Conservation (phyloP, 345 rosid genomes). For the Brassica rapa region DNA sequence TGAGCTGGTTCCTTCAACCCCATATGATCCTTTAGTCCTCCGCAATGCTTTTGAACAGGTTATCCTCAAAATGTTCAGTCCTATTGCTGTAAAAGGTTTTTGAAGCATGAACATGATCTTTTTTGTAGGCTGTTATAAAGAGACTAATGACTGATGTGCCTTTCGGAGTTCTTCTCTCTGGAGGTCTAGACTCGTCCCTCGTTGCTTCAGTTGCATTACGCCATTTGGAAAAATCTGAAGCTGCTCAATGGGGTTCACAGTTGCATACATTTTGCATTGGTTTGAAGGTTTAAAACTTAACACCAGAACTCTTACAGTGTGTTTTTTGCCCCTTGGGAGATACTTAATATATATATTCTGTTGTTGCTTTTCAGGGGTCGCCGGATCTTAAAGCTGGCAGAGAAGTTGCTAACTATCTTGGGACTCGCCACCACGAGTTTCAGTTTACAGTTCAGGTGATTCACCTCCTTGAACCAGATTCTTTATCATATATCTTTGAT, state of each 20-base stretch:
- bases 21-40: constrained; percentile 59
- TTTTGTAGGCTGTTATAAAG: constrained; percentile 65
- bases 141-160: constrained; percentile 90
- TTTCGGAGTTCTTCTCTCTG: constrained; percentile 82
- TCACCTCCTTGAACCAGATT: too few species aligned
- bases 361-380: constrained; percentile 55
- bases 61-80: background rate
- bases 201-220: constrained; percentile 82
- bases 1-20: constrained; percentile 70
- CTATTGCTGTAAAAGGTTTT: background rate
- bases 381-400: constrained; percentile 82
- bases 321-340: background rate
- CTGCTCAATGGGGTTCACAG: constrained; percentile 85
- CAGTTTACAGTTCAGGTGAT: constrained; percentile 60
- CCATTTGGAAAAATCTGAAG: constrained; percentile 53
- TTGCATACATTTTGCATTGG: constrained; percentile 76
- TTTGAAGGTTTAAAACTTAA: constrained; percentile 51
- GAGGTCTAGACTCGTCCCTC: constrained; percentile 87
- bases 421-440: constrained; percentile 81
- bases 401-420: constrained; percentile 80
- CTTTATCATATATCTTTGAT: too few species aligned
- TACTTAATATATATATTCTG: background rate
- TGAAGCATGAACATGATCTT: background rate
- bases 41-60: constrained; percentile 74
- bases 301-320: constrained; percentile 6